A percentile compares a stretch with the other conserved stretches of the same genome.
Evolutionary conservation across 2,329 filamentous ascomycete species (phyloP).

Genomic region (Endoconidiophora polonica): DNA sequence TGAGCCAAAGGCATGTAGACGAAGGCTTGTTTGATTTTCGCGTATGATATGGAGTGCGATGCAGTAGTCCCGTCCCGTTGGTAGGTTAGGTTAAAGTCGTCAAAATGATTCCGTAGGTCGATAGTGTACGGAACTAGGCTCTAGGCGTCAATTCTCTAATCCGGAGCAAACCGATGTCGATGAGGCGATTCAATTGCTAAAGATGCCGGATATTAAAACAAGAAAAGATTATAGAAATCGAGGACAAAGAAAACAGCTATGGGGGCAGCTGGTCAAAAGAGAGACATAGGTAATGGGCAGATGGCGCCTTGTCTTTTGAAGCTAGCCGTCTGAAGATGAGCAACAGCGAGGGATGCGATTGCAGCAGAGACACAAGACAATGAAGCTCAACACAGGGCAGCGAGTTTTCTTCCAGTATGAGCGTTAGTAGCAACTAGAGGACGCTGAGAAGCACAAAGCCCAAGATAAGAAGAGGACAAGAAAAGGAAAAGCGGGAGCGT

Average conservation of each 20-base stretch:
- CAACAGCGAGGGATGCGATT: constrained; percentile 1
- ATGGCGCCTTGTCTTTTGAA: no score
- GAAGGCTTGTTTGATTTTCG: no score
- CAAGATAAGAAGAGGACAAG: constrained; percentile 13
- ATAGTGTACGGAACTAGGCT: no score
- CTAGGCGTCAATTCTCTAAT: no score
- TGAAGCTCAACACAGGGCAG: neutral
- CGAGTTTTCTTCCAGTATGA: neutral
- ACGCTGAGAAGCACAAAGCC: constrained; percentile 13
- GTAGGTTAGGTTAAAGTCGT: no score
- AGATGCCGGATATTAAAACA: neutral
- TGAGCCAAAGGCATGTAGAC: no score
- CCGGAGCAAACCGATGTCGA: no score
- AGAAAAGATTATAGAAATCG: constrained; percentile 5
- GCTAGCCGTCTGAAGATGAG: neutral
- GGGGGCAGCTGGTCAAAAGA: constrained; percentile 13
- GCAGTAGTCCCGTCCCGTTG: no score
- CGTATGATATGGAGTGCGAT: no score
- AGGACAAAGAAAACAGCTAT: neutral
- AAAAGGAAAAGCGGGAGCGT: constrained; percentile 7
- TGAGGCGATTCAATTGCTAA: no score
- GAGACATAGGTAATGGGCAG: constrained; percentile 8
- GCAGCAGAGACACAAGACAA: constrained; percentile 3
- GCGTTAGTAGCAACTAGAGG: constrained; percentile 6
- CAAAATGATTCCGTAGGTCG: no score